These are phyloP conservation scores for Tilletia caries DNA, from an alignment of 1,284 basidiomycete genomes.

Conservation along the genomic window DNA sequence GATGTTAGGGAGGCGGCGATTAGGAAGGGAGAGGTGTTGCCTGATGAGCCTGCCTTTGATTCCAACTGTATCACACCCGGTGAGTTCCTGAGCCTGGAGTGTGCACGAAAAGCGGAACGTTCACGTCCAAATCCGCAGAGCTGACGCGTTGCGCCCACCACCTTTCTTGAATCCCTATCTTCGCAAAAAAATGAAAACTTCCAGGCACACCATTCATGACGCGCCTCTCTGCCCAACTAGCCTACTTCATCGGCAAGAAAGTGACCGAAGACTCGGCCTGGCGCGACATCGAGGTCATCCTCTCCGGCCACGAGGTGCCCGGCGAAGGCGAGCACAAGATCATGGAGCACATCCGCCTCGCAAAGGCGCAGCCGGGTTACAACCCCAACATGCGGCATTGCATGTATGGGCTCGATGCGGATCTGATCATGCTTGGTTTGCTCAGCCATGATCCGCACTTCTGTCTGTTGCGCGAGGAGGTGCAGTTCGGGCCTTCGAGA, in stretches of 20 bases:
- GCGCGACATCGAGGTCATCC: slow-evolving; percentile 83
- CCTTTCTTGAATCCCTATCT: no score
- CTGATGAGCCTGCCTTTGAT: slow-evolving; percentile 91
- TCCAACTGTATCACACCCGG: slow-evolving; percentile 99
- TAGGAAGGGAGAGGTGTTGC: slow-evolving; percentile 82
- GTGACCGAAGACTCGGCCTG: slow-evolving; percentile 59
- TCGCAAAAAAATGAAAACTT: slow-evolving; percentile 61
- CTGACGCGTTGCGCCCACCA: no score
- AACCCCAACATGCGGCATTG: slow-evolving; percentile 92
- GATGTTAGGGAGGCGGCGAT: slow-evolving; percentile 82
- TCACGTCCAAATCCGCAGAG: no score
- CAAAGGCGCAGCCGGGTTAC: slow-evolving; percentile 90
- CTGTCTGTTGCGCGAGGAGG: slow-evolving; percentile 93
- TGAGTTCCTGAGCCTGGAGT: slow-evolving; percentile 57
- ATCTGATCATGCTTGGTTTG: slow-evolving; percentile 95
- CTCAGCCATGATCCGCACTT: slow-evolving; percentile 98
- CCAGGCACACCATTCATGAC: slow-evolving; percentile 81
- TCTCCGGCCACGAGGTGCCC: slow-evolving; percentile 94
- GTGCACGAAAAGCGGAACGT: no score
- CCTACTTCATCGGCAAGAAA: slow-evolving; percentile 72
- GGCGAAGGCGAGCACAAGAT: slow-evolving; percentile 99
- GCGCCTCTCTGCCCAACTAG: slow-evolving; percentile 79
- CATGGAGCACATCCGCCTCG: slow-evolving; percentile 95
- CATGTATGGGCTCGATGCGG: slow-evolving; percentile 95
- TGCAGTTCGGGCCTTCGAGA: slow-evolving; percentile 80